A percentile compares a stretch with the other conserved stretches of the same genome.
Evolutionary conservation across 306 rosid genomes (phyloP).

Genomic region (Prinsepia uniflora): DNA sequence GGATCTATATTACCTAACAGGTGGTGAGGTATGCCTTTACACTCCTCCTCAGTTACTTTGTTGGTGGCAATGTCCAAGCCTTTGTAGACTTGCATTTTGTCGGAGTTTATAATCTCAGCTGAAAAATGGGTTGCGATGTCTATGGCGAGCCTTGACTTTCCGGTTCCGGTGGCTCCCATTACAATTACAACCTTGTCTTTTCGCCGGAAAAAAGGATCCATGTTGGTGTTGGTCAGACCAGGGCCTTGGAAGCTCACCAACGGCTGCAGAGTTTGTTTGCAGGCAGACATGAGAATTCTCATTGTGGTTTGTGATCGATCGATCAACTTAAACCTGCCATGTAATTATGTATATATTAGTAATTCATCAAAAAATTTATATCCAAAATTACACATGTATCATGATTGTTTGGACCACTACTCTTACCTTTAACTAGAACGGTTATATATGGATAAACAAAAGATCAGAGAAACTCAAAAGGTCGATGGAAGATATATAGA

Average conservation of each 20-base stretch:
- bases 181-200: conserved; percentile 60
- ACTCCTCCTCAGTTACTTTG: conserved; percentile 56
- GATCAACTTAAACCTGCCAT: conserved; percentile 27
- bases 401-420: not conserved
- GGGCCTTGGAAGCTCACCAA: conserved; percentile 34
- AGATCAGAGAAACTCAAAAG: not conserved
- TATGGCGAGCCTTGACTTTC: conserved; percentile 65
- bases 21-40: conserved; percentile 70
- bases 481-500: not conserved
- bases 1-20: conserved; percentile 42
- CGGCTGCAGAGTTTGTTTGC: conserved; percentile 47
- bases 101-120: conserved; percentile 65
- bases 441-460: not conserved
- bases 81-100: conserved; percentile 68
- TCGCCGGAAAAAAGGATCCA: conserved; percentile 34
- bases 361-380: not conserved
- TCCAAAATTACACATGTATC: not conserved
- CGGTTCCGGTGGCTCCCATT: conserved; percentile 80
- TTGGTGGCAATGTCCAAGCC: conserved; percentile 67
- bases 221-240: conserved; percentile 17
- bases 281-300: conserved; percentile 27
- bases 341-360: too few species aligned
- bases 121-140: conserved; percentile 51
- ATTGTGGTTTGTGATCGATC: not conserved
- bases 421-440: not conserved